Percentiles rank a stretch among this genome's conserved stretches.
Conservation (phyloP, 108 stramenopile species). For the Pinguiococcus pyrenoidosus region DNA sequence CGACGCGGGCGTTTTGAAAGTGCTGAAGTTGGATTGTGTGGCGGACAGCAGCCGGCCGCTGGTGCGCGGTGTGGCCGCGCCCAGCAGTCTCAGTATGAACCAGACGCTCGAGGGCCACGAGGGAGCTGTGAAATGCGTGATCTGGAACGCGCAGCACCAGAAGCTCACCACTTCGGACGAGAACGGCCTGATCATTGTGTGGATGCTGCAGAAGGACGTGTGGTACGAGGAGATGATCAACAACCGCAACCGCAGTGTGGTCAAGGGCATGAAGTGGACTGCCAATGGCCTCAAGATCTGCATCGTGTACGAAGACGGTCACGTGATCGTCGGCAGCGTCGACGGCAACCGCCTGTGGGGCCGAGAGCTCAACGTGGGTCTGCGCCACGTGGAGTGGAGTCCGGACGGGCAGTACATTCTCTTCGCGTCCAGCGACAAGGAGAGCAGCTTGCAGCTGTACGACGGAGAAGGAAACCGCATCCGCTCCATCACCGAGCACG, state of each 20-base stretch:
- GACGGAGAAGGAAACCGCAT: constrained; percentile 33
- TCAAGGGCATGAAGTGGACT: constrained; percentile 48
- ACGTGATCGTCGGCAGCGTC: constrained; percentile 47
- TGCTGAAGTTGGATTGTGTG: constrained; percentile 33
- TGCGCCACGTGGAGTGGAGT: constrained; percentile 43
- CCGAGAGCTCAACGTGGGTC: constrained; percentile 27
- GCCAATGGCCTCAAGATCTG: constrained; percentile 47
- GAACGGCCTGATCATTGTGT: constrained; percentile 51
- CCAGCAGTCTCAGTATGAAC: constrained; percentile 40
- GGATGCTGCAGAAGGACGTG: constrained; percentile 49
- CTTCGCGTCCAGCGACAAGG: constrained; percentile 26
- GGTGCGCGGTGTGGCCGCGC: neutral
- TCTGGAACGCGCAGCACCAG: constrained; percentile 44
- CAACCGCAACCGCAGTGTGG: constrained; percentile 46
- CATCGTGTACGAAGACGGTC: constrained; percentile 50
- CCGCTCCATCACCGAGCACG: constrained; percentile 19
- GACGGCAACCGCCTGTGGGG: constrained; percentile 53
- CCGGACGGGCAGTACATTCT: constrained; percentile 30
- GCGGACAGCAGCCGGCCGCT: constrained; percentile 7
- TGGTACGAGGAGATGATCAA: constrained; percentile 60
- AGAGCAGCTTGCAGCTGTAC: constrained; percentile 39
- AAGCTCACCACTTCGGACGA: constrained; percentile 54
- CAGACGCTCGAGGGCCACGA: constrained; percentile 20
- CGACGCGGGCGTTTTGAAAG: constrained; percentile 40
- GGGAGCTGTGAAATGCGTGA: constrained; percentile 17